phyloP scores from a whole-genome alignment of 2,329 filamentous ascomycete genomes.

The Aureobasidium leucospermi region DNA sequence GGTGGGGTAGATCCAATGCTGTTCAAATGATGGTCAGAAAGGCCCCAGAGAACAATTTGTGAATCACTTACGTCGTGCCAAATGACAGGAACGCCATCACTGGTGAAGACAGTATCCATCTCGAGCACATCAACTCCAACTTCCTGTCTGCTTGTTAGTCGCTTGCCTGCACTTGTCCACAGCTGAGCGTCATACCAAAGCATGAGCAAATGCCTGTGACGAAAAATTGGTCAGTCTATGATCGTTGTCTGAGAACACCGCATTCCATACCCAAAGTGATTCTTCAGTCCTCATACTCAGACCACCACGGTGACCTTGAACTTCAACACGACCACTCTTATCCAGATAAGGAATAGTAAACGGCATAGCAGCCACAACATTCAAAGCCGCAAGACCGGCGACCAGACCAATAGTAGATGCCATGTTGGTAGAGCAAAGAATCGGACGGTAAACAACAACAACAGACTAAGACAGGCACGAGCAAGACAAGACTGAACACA shows the following conservation, averaged over 20 bases:
- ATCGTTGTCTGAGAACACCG: neutral
- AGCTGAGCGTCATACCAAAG: neutral
- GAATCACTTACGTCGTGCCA: neutral
- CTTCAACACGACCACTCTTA: neutral
- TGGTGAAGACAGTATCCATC: neutral
- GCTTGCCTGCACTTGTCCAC: too few species aligned
- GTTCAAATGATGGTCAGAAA: neutral
- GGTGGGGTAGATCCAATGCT: neutral
- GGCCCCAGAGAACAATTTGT: neutral
- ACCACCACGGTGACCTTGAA: neutral
- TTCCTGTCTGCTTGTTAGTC: neutral
- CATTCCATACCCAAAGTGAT: neutral
- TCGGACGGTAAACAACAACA: too few species aligned
- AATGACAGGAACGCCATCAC: neutral
- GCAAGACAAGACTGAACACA: neutral
- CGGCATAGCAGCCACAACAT: neutral
- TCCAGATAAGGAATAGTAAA: neutral
- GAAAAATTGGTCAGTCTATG: neutral
- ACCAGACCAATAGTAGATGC: neutral
- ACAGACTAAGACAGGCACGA: neutral
- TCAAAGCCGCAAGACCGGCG: neutral
- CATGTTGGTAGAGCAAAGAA: neutral
- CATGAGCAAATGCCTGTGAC: neutral
- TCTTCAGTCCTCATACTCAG: neutral
- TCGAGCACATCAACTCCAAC: conserved; percentile 1